phyloP scores from a whole-genome alignment of 164 flowering plant genomes.

The Aristolochia fimbriata region DNA sequence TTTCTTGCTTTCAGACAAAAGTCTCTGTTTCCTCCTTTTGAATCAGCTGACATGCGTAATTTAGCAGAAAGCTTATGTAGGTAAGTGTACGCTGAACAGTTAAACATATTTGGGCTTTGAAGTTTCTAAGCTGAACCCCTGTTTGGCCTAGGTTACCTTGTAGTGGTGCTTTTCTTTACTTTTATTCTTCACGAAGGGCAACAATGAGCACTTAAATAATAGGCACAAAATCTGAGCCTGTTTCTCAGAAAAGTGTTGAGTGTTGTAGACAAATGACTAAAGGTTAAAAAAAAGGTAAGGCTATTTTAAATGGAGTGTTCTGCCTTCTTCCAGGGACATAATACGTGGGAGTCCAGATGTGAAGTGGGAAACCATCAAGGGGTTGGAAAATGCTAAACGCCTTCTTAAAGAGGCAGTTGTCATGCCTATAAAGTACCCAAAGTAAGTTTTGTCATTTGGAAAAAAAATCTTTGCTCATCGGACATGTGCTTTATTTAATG shows the following conservation, averaged over 20 bases:
- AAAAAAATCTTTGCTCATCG: no score
- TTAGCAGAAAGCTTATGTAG: conserved; percentile 85
- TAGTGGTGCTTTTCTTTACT: not conserved
- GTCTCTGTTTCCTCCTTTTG: conserved; percentile 81
- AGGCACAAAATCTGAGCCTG: no score
- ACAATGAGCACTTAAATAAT: no score
- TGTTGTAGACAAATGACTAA: no score
- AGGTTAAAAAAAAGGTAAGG: no score
- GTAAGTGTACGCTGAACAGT: conserved; percentile 24
- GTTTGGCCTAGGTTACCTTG: not conserved
- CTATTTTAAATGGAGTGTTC: no score
- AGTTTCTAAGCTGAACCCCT: not conserved
- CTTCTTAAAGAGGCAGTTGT: conserved; percentile 99
- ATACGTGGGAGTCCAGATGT: conserved; percentile 95
- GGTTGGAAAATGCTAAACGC: conserved; percentile 82
- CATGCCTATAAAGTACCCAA: conserved; percentile 99
- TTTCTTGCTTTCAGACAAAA: conserved; percentile 45
- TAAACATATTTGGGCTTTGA: not conserved
- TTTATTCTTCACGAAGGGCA: no score
- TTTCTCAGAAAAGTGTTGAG: no score
- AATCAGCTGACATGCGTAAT: conserved; percentile 76
- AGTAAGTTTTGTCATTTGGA: conserved; percentile 35
- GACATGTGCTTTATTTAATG: no score
- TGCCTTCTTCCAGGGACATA: conserved; percentile 57
- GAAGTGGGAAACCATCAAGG: conserved; percentile 96